A percentile compares a stretch with the other conserved stretches of the same genome.
Conservation (phyloP, 805 yeast genomes). For the Candida odintsovae region DNA sequence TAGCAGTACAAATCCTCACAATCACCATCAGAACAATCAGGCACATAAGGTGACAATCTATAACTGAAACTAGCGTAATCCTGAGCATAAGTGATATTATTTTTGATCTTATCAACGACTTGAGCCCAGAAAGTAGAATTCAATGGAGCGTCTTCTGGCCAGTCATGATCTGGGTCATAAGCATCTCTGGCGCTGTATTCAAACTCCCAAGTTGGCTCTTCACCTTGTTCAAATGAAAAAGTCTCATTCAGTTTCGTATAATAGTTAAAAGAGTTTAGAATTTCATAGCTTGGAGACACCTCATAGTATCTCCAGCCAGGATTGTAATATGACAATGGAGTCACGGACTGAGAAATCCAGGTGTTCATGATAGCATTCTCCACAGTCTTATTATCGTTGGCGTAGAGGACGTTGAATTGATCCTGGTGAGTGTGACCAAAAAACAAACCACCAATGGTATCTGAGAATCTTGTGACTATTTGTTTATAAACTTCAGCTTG, state of each 20-base stretch:
- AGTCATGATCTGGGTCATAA: constrained; percentile 42
- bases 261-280: constrained; percentile 55
- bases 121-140: constrained; percentile 66
- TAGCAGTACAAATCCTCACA: constrained; percentile 18
- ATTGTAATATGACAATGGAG: constrained; percentile 53
- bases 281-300: constrained; percentile 50
- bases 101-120: constrained; percentile 28
- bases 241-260: constrained; percentile 57
- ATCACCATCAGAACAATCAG: constrained; percentile 35
- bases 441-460: constrained; percentile 62
- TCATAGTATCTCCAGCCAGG: constrained; percentile 73
- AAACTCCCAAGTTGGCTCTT: constrained; percentile 55
- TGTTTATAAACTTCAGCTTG: constrained; percentile 50
- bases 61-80: constrained; percentile 41
- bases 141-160: constrained; percentile 58
- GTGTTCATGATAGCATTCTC: constrained; percentile 49
- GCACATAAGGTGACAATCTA: constrained; percentile 51
- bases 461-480: constrained; percentile 61
- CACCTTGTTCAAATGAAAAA: constrained; percentile 39
- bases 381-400: constrained; percentile 37
- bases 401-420: constrained; percentile 56
- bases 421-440: constrained; percentile 71
- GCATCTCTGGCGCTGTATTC: constrained; percentile 62
- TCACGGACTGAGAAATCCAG: constrained; percentile 62
- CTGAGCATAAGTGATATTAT: constrained; percentile 41